These are phyloP conservation scores for Pythium grandisporangium DNA, from an alignment of 352 stramenopile species.

Conservation along the genomic window DNA sequence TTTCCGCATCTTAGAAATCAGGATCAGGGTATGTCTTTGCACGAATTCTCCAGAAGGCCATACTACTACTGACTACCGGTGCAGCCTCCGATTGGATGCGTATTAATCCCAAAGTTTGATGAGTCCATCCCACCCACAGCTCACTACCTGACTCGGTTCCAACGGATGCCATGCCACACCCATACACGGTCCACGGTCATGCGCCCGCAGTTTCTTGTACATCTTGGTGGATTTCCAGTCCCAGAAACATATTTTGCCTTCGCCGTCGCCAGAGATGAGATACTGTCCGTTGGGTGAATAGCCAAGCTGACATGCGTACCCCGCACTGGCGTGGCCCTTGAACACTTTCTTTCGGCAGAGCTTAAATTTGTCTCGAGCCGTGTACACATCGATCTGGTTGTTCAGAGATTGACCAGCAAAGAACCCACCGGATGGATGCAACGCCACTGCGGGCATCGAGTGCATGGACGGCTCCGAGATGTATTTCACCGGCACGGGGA, in stretches of 20 bases:
- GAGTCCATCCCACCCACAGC: conserved; percentile 97
- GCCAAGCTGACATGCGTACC: conserved; percentile 95
- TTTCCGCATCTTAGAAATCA: no score
- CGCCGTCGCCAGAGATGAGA: conserved; percentile 92
- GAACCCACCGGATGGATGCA: conserved; percentile 91
- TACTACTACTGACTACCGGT: no score
- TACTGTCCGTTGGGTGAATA: conserved; percentile 96
- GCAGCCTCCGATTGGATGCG: no score
- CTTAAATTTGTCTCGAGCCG: conserved; percentile 92
- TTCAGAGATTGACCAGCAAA: conserved; percentile 96
- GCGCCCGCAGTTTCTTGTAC: conserved; percentile 81
- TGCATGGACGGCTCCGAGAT: conserved; percentile 99
- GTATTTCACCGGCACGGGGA: conserved; percentile 99
- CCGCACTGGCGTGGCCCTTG: conserved; percentile 89
- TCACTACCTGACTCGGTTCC: conserved; percentile 94
- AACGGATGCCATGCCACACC: conserved; percentile 95
- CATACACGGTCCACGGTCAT: conserved; percentile 94
- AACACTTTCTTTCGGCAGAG: conserved; percentile 92
- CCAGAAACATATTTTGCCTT: conserved; percentile 98
- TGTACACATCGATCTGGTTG: conserved; percentile 98
- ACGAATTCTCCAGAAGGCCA: no score
- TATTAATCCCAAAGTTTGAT: conserved; percentile 99
- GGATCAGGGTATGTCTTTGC: no score
- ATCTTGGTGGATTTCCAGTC: conserved; percentile 96
- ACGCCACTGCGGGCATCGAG: conserved; percentile 94